phyloP scores from a whole-genome alignment of 257 asterid species.

The Nyctanthes arbortristis region DNA sequence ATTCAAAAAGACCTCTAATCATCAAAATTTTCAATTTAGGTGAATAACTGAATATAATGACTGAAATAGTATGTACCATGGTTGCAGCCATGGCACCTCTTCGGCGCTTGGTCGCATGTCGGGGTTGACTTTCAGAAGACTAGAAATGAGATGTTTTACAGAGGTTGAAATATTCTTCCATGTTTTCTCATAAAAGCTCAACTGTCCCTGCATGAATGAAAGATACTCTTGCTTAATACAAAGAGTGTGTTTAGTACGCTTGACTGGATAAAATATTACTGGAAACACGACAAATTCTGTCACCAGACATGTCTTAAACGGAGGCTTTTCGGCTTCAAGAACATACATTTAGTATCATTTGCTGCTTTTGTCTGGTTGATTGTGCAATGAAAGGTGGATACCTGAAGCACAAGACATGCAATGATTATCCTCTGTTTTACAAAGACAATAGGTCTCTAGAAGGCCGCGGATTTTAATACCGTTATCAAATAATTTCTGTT shows the following conservation, averaged over 20 bases:
- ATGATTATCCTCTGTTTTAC: no score
- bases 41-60: conserved; percentile 17
- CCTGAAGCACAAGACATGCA: conserved; percentile 31
- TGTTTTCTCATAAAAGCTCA: conserved; percentile 84
- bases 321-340: not conserved
- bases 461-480: no score
- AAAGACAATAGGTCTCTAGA: no score
- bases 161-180: conserved; percentile 86
- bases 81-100: conserved; percentile 43
- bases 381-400: conserved; percentile 84
- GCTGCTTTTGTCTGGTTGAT: conserved; percentile 73
- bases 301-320: not conserved
- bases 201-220: conserved; percentile 50
- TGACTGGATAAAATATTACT: not conserved
- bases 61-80: conserved; percentile 21
- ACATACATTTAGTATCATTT: conserved; percentile 66
- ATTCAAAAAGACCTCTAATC: not conserved
- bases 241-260: not conserved
- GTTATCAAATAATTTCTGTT: no score
- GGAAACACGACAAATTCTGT: not conserved
- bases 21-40: not conserved
- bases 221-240: no score
- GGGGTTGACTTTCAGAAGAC: conserved; percentile 74
- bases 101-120: conserved; percentile 67
- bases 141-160: conserved; percentile 64